Percentiles rank a stretch among this genome's conserved stretches.
These are phyloP conservation scores for Liriodendron chinense DNA, from an alignment of 164 flowering plant genomes.

Conservation along the genomic window DNA sequence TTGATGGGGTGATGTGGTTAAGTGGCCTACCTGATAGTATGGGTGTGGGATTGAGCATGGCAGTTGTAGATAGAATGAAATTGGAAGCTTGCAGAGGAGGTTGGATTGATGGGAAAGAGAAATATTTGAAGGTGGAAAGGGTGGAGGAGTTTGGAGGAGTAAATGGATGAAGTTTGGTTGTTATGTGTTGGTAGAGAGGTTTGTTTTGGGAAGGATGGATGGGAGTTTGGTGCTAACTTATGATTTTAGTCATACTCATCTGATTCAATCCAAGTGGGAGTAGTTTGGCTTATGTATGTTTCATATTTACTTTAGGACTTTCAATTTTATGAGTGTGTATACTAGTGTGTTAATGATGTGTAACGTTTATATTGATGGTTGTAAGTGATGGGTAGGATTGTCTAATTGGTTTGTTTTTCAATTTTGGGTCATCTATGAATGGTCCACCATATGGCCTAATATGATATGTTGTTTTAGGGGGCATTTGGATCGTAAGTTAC, in stretches of 20 bases:
- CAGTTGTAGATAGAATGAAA: slow-evolving; percentile 35
- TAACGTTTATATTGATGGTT: background rate
- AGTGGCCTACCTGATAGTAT: background rate
- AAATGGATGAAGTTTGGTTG: slow-evolving; percentile 39
- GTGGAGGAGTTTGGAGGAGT: slow-evolving; percentile 27
- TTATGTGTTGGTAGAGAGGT: slow-evolving; percentile 56
- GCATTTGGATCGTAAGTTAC: too few species aligned
- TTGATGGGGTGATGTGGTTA: slow-evolving; percentile 9
- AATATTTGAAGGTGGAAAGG: slow-evolving; percentile 11
- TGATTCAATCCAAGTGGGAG: slow-evolving; percentile 43
- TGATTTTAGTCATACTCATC: slow-evolving; percentile 47
- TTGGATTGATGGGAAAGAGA: slow-evolving; percentile 28
- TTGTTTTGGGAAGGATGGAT: slow-evolving; percentile 52
- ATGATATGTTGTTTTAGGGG: too few species aligned
- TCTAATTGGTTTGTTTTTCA: too few species aligned
- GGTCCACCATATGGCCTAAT: too few species aligned
- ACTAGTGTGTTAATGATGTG: background rate
- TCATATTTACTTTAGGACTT: background rate
- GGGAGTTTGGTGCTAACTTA: slow-evolving; percentile 39
- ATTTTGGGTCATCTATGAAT: too few species aligned
- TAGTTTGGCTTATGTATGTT: background rate
- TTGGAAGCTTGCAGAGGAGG: slow-evolving; percentile 32
- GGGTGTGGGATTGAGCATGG: slow-evolving; percentile 9
- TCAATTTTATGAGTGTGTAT: background rate
- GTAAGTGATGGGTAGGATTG: background rate